Evolutionary conservation across 2,329 filamentous ascomycete species (phyloP).

Genomic region (Aspergillus sp.): DNA sequence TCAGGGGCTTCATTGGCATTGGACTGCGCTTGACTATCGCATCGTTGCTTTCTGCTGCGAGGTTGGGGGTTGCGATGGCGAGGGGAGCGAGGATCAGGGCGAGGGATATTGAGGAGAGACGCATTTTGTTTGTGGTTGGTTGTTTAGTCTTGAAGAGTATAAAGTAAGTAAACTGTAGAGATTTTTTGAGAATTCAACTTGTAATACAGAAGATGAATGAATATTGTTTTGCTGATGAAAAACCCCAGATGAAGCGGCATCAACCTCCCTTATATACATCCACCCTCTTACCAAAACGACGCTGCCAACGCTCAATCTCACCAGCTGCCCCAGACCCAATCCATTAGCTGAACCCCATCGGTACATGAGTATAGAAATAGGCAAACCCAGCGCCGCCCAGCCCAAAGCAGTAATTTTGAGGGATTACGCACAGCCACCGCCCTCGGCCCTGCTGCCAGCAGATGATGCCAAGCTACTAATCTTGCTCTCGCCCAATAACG

Average conservation of each 20-base stretch:
- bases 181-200: background rate
- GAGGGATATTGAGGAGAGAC: background rate
- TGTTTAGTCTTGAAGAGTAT: no score
- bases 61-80: background rate
- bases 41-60: background rate
- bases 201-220: no score
- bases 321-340: background rate
- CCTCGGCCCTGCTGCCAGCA: background rate
- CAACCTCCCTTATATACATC: no score
- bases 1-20: background rate
- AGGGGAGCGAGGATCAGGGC: conserved; percentile 1
- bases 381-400: background rate
- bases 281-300: background rate
- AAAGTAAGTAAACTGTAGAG: background rate
- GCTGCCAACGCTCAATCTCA: background rate
- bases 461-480: background rate
- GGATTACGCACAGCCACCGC: background rate
- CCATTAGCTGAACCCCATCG: background rate
- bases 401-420: background rate
- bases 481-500: background rate
- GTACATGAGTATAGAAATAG: background rate
- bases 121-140: background rate
- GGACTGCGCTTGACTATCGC: background rate
- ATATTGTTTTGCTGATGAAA: background rate
- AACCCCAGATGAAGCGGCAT: background rate